These are phyloP conservation scores for Helicocarpus griseus DNA, from an alignment of 2,329 filamentous ascomycete species.

Conservation along the genomic window DNA sequence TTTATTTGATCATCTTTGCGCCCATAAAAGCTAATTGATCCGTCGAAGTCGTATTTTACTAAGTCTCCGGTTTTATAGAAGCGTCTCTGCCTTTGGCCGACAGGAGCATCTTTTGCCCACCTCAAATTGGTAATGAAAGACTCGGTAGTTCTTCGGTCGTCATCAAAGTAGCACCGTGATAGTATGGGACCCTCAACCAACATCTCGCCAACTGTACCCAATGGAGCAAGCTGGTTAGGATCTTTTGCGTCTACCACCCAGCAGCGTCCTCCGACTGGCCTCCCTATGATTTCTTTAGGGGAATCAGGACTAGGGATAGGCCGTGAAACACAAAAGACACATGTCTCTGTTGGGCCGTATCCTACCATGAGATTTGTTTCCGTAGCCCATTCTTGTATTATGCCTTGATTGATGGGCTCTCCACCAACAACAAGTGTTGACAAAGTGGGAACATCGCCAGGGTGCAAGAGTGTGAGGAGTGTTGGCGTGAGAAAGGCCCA, in stretches of 20 bases:
- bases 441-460: conserved; percentile 58
- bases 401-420: conserved; percentile 64
- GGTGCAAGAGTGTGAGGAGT: conserved; percentile 63
- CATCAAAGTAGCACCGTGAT: conserved; percentile 52
- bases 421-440: conserved; percentile 71
- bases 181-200: conserved; percentile 44
- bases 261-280: conserved; percentile 23
- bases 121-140: conserved; percentile 48
- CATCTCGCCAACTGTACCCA: conserved; percentile 31
- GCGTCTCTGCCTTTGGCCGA: conserved; percentile 16
- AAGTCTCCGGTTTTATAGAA: conserved; percentile 35
- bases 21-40: conserved; percentile 39
- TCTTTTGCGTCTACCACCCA: conserved; percentile 34
- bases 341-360: conserved; percentile 66
- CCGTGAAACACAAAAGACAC: conserved; percentile 15
- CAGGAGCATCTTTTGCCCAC: conserved; percentile 38
- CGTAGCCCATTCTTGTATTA: conserved; percentile 59
- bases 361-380: conserved; percentile 59
- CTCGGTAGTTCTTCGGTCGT: conserved; percentile 47
- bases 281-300: conserved; percentile 27
- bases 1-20: conserved; percentile 62
- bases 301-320: conserved; percentile 6
- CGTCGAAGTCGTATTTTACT: conserved; percentile 28
- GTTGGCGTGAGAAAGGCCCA: conserved; percentile 81
- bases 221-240: conserved; percentile 31